These are phyloP conservation scores for Gelatoporia subvermispora DNA, from an alignment of 768 basidiomycete genomes.

Conservation along the genomic window DNA sequence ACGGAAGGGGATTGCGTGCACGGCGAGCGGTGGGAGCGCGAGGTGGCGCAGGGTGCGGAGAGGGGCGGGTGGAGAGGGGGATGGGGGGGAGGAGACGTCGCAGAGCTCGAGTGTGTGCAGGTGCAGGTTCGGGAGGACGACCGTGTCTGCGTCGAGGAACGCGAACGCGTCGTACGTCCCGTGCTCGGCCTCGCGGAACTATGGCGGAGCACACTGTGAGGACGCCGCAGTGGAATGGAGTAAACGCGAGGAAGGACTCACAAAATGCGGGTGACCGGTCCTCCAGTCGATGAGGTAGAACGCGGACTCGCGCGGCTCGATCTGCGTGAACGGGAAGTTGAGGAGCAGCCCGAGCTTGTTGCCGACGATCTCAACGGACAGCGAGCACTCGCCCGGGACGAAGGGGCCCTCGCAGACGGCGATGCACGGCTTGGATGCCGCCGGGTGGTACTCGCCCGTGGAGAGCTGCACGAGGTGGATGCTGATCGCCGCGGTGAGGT, in stretches of 20 bases:
- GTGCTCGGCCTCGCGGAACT: neutral
- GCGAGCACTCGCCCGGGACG: constrained; percentile 10
- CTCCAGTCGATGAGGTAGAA: constrained; percentile 24
- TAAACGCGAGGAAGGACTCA: constrained; percentile 10
- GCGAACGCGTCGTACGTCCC: constrained; percentile 19
- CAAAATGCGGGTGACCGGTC: constrained; percentile 17
- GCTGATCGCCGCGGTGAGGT: constrained; percentile 10
- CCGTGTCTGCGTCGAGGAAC: constrained; percentile 19
- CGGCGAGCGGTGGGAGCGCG: constrained; percentile 13
- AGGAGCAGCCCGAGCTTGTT: constrained; percentile 16
- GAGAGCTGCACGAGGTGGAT: constrained; percentile 17
- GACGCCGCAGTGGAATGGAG: neutral
- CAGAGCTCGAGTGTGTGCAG: constrained; percentile 20
- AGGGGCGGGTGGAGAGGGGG: neutral
- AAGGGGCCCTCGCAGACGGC: constrained; percentile 11
- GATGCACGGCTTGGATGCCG: constrained; percentile 12
- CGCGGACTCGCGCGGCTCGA: constrained; percentile 1
- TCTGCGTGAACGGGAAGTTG: constrained; percentile 8
- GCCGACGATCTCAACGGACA: constrained; percentile 20
- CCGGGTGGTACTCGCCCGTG: constrained; percentile 16
- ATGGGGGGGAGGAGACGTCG: neutral
- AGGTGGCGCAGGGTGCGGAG: constrained; percentile 13
- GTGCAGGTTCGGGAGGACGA: constrained; percentile 21
- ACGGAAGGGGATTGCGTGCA: constrained; percentile 11
- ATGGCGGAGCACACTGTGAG: neutral